Percentiles rank a stretch among this genome's conserved stretches.
phyloP scores from a whole-genome alignment of 257 asterid species.

The Apocynum venetum region DNA sequence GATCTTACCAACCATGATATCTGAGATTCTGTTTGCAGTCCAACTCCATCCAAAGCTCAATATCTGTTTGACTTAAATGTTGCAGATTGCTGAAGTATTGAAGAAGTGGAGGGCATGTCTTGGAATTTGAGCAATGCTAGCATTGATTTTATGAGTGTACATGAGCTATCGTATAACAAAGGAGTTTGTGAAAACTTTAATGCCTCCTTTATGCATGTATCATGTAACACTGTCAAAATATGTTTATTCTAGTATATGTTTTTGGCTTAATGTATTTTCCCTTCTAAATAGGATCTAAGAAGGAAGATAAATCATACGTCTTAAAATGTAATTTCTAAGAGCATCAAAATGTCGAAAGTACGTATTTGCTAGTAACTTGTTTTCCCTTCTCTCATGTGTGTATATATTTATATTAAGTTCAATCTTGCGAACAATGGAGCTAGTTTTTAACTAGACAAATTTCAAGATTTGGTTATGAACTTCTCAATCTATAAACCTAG shows the following conservation, averaged over 20 bases:
- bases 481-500: too few relatives aligned
- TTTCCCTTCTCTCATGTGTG: too few relatives aligned
- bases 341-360: too few relatives aligned
- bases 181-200: neutral
- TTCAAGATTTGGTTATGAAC: too few relatives aligned
- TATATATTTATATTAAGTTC: too few relatives aligned
- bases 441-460: too few relatives aligned
- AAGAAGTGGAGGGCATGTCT: neutral
- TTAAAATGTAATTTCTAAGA: too few relatives aligned
- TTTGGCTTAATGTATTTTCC: neutral
- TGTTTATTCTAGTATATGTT: neutral
- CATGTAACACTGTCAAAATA: neutral
- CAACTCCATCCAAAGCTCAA: neutral
- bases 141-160: neutral
- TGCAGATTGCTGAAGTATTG: neutral
- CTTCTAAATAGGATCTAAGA: neutral
- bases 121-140: neutral
- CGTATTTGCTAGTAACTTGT: too few relatives aligned
- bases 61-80: neutral
- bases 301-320: too few relatives aligned
- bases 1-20: neutral
- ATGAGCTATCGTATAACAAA: neutral
- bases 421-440: too few relatives aligned
- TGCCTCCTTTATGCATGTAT: neutral
- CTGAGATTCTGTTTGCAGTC: neutral